phyloP scores from a whole-genome alignment of 2,329 filamentous ascomycete genomes.

The Drechmeria coniospora region DNA sequence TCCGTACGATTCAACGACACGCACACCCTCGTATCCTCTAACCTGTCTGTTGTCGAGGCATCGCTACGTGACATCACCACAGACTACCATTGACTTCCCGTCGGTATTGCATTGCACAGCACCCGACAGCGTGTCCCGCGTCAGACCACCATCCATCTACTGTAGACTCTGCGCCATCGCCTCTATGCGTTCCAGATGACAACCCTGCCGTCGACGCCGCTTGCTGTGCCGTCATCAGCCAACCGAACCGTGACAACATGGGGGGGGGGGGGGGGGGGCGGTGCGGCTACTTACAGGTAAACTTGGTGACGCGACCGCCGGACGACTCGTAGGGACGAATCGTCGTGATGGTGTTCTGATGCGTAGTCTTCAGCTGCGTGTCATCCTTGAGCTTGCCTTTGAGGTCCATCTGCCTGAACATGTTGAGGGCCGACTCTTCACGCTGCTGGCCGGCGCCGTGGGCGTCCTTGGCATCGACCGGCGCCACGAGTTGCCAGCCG shows the following conservation, averaged over 20 bases:
- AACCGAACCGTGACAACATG: no score
- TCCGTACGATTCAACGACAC: no score
- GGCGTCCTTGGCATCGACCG: conserved; percentile 60
- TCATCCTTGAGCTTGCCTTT: conserved; percentile 88
- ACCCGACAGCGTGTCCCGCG: no score
- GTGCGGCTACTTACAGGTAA: conserved; percentile 57
- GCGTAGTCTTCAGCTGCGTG: conserved; percentile 84
- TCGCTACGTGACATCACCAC: no score
- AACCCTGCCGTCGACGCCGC: conserved; percentile 68
- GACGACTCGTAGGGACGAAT: conserved; percentile 60
- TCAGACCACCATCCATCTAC: no score
- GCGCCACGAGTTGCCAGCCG: conserved; percentile 74
- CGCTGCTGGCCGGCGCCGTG: conserved; percentile 45
- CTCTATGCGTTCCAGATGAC: conserved; percentile 59
- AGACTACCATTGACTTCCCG: no score
- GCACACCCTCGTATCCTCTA: no score
- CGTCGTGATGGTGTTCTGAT: conserved; percentile 91
- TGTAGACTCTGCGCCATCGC: no score
- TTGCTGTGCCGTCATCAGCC: conserved; percentile 36
- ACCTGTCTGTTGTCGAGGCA: no score
- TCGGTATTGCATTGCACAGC: no score
- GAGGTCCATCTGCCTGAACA: conserved; percentile 98
- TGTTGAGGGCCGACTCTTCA: conserved; percentile 90
- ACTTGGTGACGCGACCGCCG: conserved; percentile 53
- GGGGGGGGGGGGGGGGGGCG: no score